These are phyloP conservation scores for Aaosphaeria arxii DNA, from an alignment of 2,329 filamentous ascomycete genomes.

Conservation along the genomic window DNA sequence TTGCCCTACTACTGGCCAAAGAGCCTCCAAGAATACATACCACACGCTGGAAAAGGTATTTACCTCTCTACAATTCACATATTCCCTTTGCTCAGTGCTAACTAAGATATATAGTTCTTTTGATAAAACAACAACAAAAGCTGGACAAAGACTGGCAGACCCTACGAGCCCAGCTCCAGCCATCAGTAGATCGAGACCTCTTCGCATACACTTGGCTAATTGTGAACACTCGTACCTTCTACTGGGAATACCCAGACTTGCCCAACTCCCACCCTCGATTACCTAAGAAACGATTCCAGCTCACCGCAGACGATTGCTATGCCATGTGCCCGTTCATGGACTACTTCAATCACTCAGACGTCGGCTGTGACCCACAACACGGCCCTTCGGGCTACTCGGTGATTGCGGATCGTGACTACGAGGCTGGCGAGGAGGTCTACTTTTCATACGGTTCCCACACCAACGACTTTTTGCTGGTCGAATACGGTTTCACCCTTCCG, in stretches of 20 bases:
- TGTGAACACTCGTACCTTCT: slow-evolving; percentile 60
- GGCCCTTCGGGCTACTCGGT: slow-evolving; percentile 54
- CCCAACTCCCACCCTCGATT: slow-evolving; percentile 17
- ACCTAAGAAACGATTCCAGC: no score
- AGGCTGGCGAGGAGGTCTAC: slow-evolving; percentile 62
- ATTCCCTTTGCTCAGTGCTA: no score
- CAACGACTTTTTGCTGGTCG: slow-evolving; percentile 69
- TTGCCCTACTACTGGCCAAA: background rate
- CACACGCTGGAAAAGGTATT: background rate
- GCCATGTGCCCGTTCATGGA: slow-evolving; percentile 71
- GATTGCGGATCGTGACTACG: slow-evolving; percentile 50
- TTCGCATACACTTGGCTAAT: slow-evolving; percentile 53
- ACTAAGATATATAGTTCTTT: background rate
- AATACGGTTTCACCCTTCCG: slow-evolving; percentile 55
- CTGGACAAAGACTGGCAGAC: slow-evolving; percentile 50
- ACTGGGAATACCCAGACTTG: slow-evolving; percentile 45
- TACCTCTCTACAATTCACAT: no score
- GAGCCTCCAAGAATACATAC: background rate
- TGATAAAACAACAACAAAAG: slow-evolving; percentile 52
- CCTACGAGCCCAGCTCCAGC: slow-evolving; percentile 40
- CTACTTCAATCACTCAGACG: slow-evolving; percentile 61
- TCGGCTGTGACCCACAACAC: slow-evolving; percentile 53
- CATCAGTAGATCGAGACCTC: slow-evolving; percentile 41
- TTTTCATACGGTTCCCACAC: slow-evolving; percentile 69
- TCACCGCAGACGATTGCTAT: slow-evolving; percentile 54